A percentile compares a stretch with the other conserved stretches of the same genome.
Conservation (phyloP, 1,139 yeast genomes). For the Candida pseudoviswanathii region DNA sequence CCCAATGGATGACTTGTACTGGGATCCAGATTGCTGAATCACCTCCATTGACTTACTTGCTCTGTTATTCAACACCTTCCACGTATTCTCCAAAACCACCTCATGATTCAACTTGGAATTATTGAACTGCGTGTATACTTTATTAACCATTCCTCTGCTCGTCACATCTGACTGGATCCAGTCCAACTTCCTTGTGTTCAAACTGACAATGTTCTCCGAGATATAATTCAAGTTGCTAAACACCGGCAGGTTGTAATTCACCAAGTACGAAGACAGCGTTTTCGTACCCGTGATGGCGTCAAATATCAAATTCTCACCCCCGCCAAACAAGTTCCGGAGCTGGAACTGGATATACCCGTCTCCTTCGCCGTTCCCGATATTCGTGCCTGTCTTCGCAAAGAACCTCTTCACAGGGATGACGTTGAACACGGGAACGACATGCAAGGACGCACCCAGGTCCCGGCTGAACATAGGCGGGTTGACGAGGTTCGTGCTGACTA, state of each 20-base stretch:
- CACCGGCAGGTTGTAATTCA: constrained; percentile 67
- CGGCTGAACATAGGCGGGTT: constrained; percentile 19
- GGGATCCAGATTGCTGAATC: constrained; percentile 56
- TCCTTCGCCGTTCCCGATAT: constrained; percentile 93
- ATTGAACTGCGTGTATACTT: constrained; percentile 39
- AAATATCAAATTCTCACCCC: constrained; percentile 76
- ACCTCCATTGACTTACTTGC: constrained; percentile 38
- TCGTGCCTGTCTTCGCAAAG: constrained; percentile 88
- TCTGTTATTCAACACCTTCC: constrained; percentile 59
- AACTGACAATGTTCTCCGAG: constrained; percentile 55
- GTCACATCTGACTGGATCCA: constrained; percentile 66
- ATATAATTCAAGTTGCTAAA: constrained; percentile 52
- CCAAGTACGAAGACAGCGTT: constrained; percentile 71
- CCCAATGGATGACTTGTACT: constrained; percentile 58
- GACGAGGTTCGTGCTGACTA: constrained; percentile 40
- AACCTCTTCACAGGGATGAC: constrained; percentile 65
- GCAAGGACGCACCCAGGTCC: constrained; percentile 20
- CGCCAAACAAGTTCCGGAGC: constrained; percentile 79
- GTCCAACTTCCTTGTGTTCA: constrained; percentile 65
- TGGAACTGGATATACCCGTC: constrained; percentile 85
- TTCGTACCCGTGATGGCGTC: constrained; percentile 83
- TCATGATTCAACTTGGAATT: constrained; percentile 48
- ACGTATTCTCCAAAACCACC: constrained; percentile 61
- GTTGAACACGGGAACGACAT: constrained; percentile 58
- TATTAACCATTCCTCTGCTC: constrained; percentile 60